A percentile compares a stretch with the other conserved stretches of the same genome.
These are phyloP conservation scores for Plasmodium vinckei DNA, from an alignment of 169 alveolate genomes.

Conservation along the genomic window DNA sequence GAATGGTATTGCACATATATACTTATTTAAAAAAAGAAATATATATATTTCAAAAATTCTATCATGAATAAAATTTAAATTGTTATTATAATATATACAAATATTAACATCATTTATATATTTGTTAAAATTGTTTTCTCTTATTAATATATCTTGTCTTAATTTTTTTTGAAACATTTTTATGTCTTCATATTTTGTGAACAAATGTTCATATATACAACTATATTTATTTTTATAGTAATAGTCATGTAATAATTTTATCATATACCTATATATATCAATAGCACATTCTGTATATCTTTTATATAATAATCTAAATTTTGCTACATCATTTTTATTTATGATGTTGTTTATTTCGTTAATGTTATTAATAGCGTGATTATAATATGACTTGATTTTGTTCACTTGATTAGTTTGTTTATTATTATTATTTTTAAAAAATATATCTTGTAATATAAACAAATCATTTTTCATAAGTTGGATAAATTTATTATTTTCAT, in stretches of 20 bases:
- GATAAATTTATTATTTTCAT: conserved; percentile 14
- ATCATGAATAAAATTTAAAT: conserved; percentile 24
- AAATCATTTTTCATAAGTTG: conserved; percentile 32
- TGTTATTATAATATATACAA: conserved; percentile 16
- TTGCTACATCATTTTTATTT: conserved; percentile 13
- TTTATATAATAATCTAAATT: conserved; percentile 24
- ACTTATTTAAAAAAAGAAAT: conserved; percentile 70
- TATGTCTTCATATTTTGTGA: conserved; percentile 48
- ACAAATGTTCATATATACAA: conserved; percentile 16
- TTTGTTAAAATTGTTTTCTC: conserved; percentile 36
- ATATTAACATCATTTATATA: conserved; percentile 23
- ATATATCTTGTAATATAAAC: conserved; percentile 52
- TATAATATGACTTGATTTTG: conserved; percentile 40
- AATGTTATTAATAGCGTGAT: conserved; percentile 40
- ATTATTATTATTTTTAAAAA: conserved; percentile 2
- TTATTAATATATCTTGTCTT: conserved; percentile 4
- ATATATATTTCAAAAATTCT: conserved; percentile 39
- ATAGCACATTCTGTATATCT: conserved; percentile 20
- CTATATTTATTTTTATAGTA: conserved; percentile 32
- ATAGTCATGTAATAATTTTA: conserved; percentile 26
- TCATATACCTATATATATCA: conserved; percentile 39
- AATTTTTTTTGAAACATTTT: conserved; percentile 31
- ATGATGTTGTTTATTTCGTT: conserved; percentile 39
- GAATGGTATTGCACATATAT: conserved; percentile 52
- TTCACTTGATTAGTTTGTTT: conserved; percentile 5